A percentile compares a stretch with the other conserved stretches of the same genome.
Conservation (phyloP, 2,329 filamentous ascomycete species). For the Microcyclospora tardicrescens region DNA sequence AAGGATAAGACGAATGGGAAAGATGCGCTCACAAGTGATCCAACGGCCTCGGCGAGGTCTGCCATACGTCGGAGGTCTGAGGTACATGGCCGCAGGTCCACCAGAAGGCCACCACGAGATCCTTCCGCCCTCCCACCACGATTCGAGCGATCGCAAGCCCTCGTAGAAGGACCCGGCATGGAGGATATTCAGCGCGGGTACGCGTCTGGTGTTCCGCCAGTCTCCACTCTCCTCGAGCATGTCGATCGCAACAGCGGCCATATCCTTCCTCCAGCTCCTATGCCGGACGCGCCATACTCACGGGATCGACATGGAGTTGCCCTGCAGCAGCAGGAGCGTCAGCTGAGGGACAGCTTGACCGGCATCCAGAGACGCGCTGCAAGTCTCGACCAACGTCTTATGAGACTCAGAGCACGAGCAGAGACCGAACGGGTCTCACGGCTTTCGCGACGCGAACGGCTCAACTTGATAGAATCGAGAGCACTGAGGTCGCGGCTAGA, state of each 20-base stretch:
- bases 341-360: neutral
- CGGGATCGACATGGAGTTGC: neutral
- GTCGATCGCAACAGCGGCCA: constrained; percentile 9
- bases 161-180: neutral
- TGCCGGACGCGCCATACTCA: neutral
- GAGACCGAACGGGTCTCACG: neutral
- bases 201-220: constrained; percentile 15
- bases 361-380: neutral
- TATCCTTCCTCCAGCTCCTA: neutral
- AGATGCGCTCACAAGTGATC: constrained; percentile 37
- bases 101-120: constrained; percentile 17
- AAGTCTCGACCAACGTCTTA: neutral
- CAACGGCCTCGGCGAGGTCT: constrained; percentile 41
- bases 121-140: constrained; percentile 12
- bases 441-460: too few species aligned
- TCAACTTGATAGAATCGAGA: too few species aligned
- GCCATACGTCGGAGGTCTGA: constrained; percentile 40
- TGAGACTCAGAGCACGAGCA: neutral
- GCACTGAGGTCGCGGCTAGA: too few species aligned
- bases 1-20: constrained; percentile 22
- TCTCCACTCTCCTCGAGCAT: constrained; percentile 19
- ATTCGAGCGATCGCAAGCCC: constrained; percentile 12
- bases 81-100: constrained; percentile 16
- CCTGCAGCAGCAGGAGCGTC: neutral
- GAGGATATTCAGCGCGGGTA: constrained; percentile 1